Evolutionary conservation across 176 grass and related monocot species (phyloP), one percentile per base, ranked within the genome.

Genomic region (Puccinellia tenuiflora): DNA sequence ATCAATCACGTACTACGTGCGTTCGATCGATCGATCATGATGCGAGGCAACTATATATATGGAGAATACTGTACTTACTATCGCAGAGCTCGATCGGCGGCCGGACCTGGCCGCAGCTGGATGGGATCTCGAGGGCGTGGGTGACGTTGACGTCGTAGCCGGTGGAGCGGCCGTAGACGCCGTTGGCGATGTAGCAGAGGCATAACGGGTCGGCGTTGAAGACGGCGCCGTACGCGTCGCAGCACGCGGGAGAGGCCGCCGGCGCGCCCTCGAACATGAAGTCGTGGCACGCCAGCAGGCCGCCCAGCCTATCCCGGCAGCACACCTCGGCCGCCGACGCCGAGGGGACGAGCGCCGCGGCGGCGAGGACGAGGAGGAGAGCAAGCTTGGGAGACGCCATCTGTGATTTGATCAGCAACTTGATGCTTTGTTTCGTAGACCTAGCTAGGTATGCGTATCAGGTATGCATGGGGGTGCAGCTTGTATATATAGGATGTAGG

Each of bases 121-220:
- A 29, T 21, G 83, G 84, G 88, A 86, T 79, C 73, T 55, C 73
- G 65, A 90, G 83, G 45, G 83, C 88, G 45, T 33, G 73, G 73
- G 53, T 20, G 73, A 90, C 88, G 79, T 78, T 53, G 79, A 90
- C 35, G 65, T 79, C 28, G 16, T 43, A 65, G 11, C 79, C 83
- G 7, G 73, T 86, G 73, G 84, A 81, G 34, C 55, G 79, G 11
- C 84, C 79, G 74, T 47, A 90, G 21, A 52, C 68, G 65, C 88
- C 88, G 73, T 86, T 62, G 35, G 79, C 74, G 79, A 90, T 42
- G 79, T 90, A 90, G 84, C 84, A 90, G 88, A 90, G 88, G 88
- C 88, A 90, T 79, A 90, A 47, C 12, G 84, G 64, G 79, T 83
- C 46, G 55, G 73, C 21, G 54, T 83, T 9, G 66, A 90, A 79